Evolutionary conservation across 805 yeast genomes (phyloP).

Genomic region (Metschnikowia orientalis): DNA sequence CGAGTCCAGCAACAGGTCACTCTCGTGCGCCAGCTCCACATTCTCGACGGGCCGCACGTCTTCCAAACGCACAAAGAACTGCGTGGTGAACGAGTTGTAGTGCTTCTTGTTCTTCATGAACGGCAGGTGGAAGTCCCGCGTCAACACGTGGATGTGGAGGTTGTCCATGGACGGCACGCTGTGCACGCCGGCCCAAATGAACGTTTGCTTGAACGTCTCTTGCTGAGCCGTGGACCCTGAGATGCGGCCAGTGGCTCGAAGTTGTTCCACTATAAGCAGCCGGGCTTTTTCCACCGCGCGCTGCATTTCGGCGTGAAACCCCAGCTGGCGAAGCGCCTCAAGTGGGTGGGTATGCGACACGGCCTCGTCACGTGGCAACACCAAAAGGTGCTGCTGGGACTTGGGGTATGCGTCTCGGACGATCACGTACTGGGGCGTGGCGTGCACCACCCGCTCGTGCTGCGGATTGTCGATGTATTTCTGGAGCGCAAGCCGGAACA

Average conservation of each 20-base stretch:
- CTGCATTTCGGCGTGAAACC: constrained; percentile 24
- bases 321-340: constrained; percentile 36
- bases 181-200: constrained; percentile 60
- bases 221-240: constrained; percentile 9
- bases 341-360: constrained; percentile 50
- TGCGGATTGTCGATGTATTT: constrained; percentile 48
- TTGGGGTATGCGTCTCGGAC: constrained; percentile 63
- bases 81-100: constrained; percentile 65
- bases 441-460: constrained; percentile 37
- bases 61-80: constrained; percentile 59
- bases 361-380: constrained; percentile 48
- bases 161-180: constrained; percentile 65
- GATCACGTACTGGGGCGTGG: constrained; percentile 52
- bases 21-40: neutral
- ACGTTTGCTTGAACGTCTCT: constrained; percentile 19
- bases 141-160: constrained; percentile 69
- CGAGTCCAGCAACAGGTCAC: constrained; percentile 1
- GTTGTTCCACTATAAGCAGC: constrained; percentile 26
- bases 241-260: constrained; percentile 20
- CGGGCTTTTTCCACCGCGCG: constrained; percentile 37
- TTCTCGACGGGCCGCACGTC: no score
- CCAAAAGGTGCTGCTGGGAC: constrained; percentile 52
- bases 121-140: constrained; percentile 55
- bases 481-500: constrained; percentile 46
- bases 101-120: constrained; percentile 59